A percentile compares a stretch with the other conserved stretches of the same genome.
Conservation (phyloP, 2,329 filamentous ascomycete species). For the Phaeophleospora eucalypticola region DNA sequence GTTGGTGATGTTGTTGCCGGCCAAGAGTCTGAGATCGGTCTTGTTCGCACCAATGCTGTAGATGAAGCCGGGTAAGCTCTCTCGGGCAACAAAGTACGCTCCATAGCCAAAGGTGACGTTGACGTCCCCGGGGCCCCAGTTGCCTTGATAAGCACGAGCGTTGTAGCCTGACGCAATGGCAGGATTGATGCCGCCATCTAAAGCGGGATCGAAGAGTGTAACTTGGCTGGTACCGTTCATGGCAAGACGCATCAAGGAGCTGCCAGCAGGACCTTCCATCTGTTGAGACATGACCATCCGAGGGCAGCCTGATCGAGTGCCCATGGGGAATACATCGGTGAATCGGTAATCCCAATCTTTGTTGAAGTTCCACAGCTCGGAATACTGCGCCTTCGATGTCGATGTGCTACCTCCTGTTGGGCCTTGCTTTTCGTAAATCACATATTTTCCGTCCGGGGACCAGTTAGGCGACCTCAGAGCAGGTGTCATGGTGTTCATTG, state of each 20-base stretch:
- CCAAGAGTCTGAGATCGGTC: conserved; percentile 6
- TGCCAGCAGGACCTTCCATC: conserved; percentile 7
- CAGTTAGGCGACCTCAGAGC: conserved; percentile 12
- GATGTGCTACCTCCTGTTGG: conserved; percentile 4
- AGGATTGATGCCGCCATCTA: neutral
- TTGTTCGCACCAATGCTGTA: conserved; percentile 6
- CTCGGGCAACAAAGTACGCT: conserved; percentile 11
- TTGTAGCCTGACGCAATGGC: conserved; percentile 5
- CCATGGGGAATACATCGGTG: conserved; percentile 12
- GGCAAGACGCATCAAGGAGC: conserved; percentile 7
- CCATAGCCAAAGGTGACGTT: conserved; percentile 12
- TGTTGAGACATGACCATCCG: conserved; percentile 11
- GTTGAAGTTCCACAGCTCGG: too few species aligned
- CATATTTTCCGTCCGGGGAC: conserved; percentile 7
- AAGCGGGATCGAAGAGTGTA: conserved; percentile 4
- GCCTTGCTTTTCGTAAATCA: conserved; percentile 13
- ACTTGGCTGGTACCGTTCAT: conserved; percentile 6
- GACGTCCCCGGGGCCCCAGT: conserved; percentile 6
- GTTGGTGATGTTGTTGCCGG: conserved; percentile 10
- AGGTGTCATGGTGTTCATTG: conserved; percentile 1
- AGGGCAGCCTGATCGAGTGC: conserved; percentile 7
- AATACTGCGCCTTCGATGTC: too few species aligned
- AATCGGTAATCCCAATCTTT: conserved; percentile 17
- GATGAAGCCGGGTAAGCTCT: conserved; percentile 5
- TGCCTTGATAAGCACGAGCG: conserved; percentile 12